These are phyloP conservation scores for Moesziomyces parantarcticus DNA, from an alignment of 1,284 basidiomycete species.

Conservation along the genomic window DNA sequence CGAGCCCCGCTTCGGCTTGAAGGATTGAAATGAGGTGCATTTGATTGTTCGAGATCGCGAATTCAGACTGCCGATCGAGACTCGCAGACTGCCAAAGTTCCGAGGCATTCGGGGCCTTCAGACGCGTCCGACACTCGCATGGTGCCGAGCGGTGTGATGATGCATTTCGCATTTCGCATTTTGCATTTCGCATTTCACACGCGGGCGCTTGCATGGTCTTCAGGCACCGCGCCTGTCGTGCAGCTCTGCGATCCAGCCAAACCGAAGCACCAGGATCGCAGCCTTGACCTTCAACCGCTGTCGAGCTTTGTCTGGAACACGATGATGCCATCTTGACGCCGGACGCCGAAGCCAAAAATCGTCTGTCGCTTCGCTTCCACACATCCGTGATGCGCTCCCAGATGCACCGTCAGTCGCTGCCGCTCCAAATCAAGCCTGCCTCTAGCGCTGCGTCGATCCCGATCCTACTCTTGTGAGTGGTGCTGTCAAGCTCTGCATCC, in stretches of 20 bases:
- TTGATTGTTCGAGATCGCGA: constrained; percentile 15
- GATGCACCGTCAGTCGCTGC: neutral
- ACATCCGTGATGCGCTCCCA: neutral
- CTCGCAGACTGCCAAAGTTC: constrained; percentile 14
- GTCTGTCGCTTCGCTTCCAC: too few species aligned
- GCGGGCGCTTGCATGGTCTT: too few species aligned
- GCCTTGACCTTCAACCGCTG: too few species aligned
- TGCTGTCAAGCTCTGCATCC: too few species aligned
- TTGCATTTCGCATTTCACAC: too few species aligned
- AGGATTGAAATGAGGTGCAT: neutral
- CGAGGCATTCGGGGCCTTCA: too few species aligned
- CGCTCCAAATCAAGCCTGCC: neutral
- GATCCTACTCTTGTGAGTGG: too few species aligned
- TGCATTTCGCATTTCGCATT: too few species aligned
- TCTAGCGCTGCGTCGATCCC: constrained; percentile 1
- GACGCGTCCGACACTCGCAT: too few species aligned
- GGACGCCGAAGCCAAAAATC: constrained; percentile 2
- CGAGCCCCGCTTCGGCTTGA: too few species aligned
- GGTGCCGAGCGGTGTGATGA: too few species aligned
- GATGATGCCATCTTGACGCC: constrained; percentile 23
- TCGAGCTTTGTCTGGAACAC: constrained; percentile 7
- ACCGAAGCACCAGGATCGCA: neutral
- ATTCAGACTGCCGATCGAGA: constrained; percentile 36
- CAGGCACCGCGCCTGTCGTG: neutral
- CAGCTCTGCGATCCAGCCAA: constrained; percentile 10